These are phyloP conservation scores for Dictyostelium capitatum DNA, from an alignment of 78 protist genomes.

Conservation along the genomic window DNA sequence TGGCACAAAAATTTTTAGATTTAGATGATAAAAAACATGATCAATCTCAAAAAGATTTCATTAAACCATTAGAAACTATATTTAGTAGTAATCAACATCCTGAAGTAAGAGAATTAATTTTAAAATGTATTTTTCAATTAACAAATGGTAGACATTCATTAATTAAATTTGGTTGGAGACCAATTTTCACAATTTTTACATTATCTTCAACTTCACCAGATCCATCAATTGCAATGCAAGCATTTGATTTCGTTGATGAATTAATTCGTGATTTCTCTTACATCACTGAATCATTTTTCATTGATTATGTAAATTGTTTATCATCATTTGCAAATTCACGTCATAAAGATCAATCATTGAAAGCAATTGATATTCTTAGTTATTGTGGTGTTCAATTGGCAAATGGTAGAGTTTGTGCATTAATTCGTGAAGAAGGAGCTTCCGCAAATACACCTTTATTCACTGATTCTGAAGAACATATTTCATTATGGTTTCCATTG, in stretches of 20 bases:
- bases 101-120: conserved; percentile 61
- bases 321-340: conserved; percentile 86
- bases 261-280: conserved; percentile 69
- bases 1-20: conserved; percentile 96
- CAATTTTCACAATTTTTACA: conserved; percentile 89
- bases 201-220: conserved; percentile 24
- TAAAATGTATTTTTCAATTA: conserved; percentile 75
- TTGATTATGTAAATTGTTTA: conserved; percentile 94
- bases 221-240: conserved; percentile 65
- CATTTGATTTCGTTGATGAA: conserved; percentile 83
- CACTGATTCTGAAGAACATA: conserved; percentile 78
- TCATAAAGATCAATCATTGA: conserved; percentile 31
- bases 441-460: conserved; percentile 49
- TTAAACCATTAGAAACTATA: conserved; percentile 96
- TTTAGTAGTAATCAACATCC: conserved; percentile 45
- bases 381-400: conserved; percentile 80
- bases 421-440: conserved; percentile 50
- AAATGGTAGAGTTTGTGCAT: conserved; percentile 70
- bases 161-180: conserved; percentile 97
- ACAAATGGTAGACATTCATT: conserved; percentile 65
- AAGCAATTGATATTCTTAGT: conserved; percentile 79
- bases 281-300: conserved; percentile 85
- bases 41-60: conserved; percentile 96
- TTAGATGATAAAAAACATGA: conserved; percentile 44
- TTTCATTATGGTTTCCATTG: conserved; percentile 86